Evolutionary conservation across 2,329 filamentous ascomycete species (phyloP).

Genomic region (Colletotrichum shisoi): DNA sequence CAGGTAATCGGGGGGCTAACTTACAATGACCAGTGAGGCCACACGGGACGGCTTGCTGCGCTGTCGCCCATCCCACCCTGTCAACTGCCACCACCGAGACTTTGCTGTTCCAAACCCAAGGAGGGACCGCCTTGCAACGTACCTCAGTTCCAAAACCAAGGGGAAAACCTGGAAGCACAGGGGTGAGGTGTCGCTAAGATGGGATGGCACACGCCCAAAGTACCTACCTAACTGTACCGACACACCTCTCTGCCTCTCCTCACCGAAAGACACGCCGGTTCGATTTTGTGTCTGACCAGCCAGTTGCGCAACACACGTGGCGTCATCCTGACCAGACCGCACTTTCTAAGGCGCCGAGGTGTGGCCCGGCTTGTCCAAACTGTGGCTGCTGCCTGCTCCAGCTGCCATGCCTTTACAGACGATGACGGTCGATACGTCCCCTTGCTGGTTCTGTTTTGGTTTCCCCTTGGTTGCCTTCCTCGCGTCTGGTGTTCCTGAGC

Average conservation of each 20-base stretch:
- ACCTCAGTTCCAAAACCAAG: slow-evolving; percentile 7
- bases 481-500: slow-evolving; percentile 24
- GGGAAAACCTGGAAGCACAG: slow-evolving; percentile 21
- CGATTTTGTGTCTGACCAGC: slow-evolving; percentile 21
- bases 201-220: slow-evolving; percentile 23
- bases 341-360: not conserved
- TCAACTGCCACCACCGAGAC: slow-evolving; percentile 9
- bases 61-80: slow-evolving; percentile 9
- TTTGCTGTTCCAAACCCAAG: slow-evolving; percentile 1
- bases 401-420: slow-evolving; percentile 14
- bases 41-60: slow-evolving; percentile 6
- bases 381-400: not conserved
- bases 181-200: slow-evolving; percentile 18
- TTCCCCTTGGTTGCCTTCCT: not conserved
- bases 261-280: slow-evolving; percentile 24
- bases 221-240: not conserved
- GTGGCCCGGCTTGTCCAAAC: not conserved
- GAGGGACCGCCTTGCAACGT: too few species aligned
- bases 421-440: slow-evolving; percentile 5
- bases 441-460: not conserved
- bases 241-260: not conserved
- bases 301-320: slow-evolving; percentile 30
- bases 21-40: slow-evolving; percentile 11
- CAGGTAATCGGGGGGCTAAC: slow-evolving; percentile 4
- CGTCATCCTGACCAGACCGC: slow-evolving; percentile 26